A percentile compares a stretch with the other conserved stretches of the same genome.
phyloP scores from a whole-genome alignment of 257 asterid genomes.

The Petunia secreta region DNA sequence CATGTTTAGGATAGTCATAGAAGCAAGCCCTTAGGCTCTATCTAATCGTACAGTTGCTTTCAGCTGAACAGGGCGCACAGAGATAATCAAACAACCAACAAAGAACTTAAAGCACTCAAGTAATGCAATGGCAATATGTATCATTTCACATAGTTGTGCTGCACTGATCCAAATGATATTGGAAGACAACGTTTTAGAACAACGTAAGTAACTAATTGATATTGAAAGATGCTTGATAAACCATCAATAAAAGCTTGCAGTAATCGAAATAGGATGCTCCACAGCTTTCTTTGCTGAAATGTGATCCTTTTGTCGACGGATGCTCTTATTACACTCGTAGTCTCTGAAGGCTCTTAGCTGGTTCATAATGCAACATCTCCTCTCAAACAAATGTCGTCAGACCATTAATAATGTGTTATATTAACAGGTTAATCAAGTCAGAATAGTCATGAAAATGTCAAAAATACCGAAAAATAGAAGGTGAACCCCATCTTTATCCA shows the following conservation, averaged over 20 bases:
- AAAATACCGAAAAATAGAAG: slow-evolving; percentile 61
- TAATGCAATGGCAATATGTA: too few species aligned
- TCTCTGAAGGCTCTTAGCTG: slow-evolving; percentile 51
- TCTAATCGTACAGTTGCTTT: neutral
- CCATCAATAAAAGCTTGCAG: neutral
- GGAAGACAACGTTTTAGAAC: too few species aligned
- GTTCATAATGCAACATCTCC: slow-evolving; percentile 92
- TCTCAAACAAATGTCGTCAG: slow-evolving; percentile 29
- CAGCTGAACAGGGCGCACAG: too few species aligned
- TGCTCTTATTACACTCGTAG: too few species aligned
- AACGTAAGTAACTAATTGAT: too few species aligned
- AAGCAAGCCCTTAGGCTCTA: neutral
- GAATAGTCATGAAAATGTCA: neutral
- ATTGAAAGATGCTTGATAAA: slow-evolving; percentile 3
- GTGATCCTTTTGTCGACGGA: too few species aligned
- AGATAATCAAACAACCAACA: too few species aligned
- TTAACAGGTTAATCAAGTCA: neutral
- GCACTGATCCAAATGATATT: too few species aligned
- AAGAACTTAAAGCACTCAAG: too few species aligned
- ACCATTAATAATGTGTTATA: neutral
- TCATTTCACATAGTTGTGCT: too few species aligned
- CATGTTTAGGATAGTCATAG: too few species aligned
- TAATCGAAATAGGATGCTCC: slow-evolving; percentile 83
- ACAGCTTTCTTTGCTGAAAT: slow-evolving; percentile 93
- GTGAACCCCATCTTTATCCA: slow-evolving; percentile 70